Conservation (phyloP, 2,329 filamentous ascomycete genomes). For the Macroventuria anomochaeta region DNA sequence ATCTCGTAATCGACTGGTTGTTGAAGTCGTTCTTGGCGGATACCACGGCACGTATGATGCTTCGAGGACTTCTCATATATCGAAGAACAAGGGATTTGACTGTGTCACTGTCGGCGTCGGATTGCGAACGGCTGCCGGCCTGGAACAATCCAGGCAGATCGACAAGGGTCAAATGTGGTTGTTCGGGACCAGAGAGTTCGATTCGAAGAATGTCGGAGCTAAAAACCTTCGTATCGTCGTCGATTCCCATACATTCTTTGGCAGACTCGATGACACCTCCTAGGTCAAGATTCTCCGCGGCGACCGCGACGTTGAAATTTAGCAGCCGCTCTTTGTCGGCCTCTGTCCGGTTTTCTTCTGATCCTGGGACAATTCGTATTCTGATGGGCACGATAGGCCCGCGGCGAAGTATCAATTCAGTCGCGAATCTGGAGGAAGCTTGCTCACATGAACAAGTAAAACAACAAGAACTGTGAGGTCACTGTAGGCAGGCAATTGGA, state of each 20-base stretch:
- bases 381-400: slow-evolving; percentile 45
- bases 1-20: slow-evolving; percentile 63
- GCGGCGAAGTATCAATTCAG: slow-evolving; percentile 63
- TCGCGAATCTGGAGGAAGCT: slow-evolving; percentile 67
- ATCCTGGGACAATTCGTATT: slow-evolving; percentile 50
- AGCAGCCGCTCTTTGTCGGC: slow-evolving; percentile 9
- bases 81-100: slow-evolving; percentile 49
- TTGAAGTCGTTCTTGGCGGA: slow-evolving; percentile 56
- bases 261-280: slow-evolving; percentile 54
- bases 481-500: no score
- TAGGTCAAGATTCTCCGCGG: slow-evolving; percentile 13
- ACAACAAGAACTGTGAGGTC: no score
- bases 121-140: slow-evolving; percentile 38
- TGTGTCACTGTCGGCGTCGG: slow-evolving; percentile 40
- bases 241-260: slow-evolving; percentile 57
- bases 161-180: slow-evolving; percentile 39
- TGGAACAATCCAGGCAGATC: slow-evolving; percentile 51
- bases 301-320: slow-evolving; percentile 11
- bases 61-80: slow-evolving; percentile 66
- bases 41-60: slow-evolving; percentile 62
- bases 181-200: slow-evolving; percentile 30
- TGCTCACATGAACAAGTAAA: no score
- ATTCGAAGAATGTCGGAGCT: slow-evolving; percentile 34
- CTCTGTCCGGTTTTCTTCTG: slow-evolving; percentile 6
- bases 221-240: slow-evolving; percentile 23